Evolutionary conservation across 2,329 filamentous ascomycete genomes (phyloP), one percentile per base, ranked within the genome.

Genomic region (Tolypocladium guangdongense): DNA sequence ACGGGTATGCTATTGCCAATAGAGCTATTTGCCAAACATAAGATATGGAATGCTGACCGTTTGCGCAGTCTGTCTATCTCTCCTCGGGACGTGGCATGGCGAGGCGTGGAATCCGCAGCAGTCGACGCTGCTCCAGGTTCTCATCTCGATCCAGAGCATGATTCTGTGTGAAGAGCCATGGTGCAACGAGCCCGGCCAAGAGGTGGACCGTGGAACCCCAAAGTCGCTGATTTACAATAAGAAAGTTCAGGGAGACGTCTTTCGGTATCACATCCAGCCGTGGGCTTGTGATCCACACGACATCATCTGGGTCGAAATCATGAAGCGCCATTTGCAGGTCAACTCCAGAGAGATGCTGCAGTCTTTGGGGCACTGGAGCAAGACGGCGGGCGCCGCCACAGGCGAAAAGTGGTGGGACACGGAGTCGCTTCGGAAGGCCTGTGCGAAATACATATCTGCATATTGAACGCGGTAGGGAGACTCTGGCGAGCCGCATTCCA

Each of bases 71-170:
- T 78, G 76, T 53, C 68, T 79, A 12, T 77, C 74, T 1, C 66
- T 80, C 14, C 67, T 79, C 0, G 72, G 71, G 0, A 78, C 75
- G 2, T 77, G 78, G 77, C 16, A 58, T 22, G 77, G 77, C 11
- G 66, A 72, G 56, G 57, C 63, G 11, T 78, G 80, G 78, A 63
- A 69, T 14, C 66, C 71, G 3, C 60, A 63, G 11, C 65, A 68
- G 37, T 80, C 77, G 6, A 80, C 76, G 4, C 63, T 80, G 3
- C 65, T 79, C 4, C 77, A 78, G 56, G 64, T 80, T 7, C 66
- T 78, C 12, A 71, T 82, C n/a, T 78, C 75, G 32, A 77, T 82
- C 51, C 80, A 82, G 59, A 70, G 72, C 33, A 80, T 82, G 78
- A 74, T 82, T 22, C 71, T 83, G 49, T 78, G 73, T 57, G 73